A percentile compares a stretch with the other conserved stretches of the same genome.
Conservation (phyloP, 2,329 filamentous ascomycete genomes). For the Ophiostoma montium region DNA sequence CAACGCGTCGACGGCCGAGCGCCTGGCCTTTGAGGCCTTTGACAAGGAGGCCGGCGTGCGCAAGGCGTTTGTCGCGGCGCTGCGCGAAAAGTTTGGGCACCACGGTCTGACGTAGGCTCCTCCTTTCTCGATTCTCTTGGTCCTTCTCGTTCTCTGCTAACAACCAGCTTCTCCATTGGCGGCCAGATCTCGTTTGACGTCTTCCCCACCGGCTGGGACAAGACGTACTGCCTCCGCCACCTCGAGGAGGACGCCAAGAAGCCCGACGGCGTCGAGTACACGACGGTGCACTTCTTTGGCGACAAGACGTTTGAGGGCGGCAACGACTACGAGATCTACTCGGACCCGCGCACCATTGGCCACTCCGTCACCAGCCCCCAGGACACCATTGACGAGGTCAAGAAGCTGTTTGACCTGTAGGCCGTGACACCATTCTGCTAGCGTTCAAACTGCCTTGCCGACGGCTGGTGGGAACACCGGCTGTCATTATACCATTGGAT, state of each 20-base stretch:
- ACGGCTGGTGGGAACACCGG: background rate
- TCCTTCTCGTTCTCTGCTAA: background rate
- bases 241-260: conserved; percentile 65
- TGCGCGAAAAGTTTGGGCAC: conserved; percentile 72
- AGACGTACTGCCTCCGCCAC: conserved; percentile 89
- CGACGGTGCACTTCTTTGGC: conserved; percentile 91
- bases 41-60: conserved; percentile 68
- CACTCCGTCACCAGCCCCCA: conserved; percentile 72
- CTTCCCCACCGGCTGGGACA: conserved; percentile 95
- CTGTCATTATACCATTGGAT: background rate
- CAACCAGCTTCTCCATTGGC: conserved; percentile 63
- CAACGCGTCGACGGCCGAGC: conserved; percentile 70
- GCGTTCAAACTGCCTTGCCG: background rate
- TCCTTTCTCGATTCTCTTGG: background rate
- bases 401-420: conserved; percentile 58
- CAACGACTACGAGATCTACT: conserved; percentile 92
- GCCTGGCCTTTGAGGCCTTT: conserved; percentile 67
- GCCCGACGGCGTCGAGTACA: conserved; percentile 61
- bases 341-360: conserved; percentile 66
- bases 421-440: background rate
- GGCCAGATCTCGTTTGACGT: conserved; percentile 98
- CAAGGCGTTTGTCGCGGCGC: conserved; percentile 56
- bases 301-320: conserved; percentile 88
- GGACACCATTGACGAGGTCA: conserved; percentile 68
- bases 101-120: conserved; percentile 52